These are phyloP conservation scores for Oxytropis ochrocephala DNA, from an alignment of 306 rosid genomes.

Conservation along the genomic window DNA sequence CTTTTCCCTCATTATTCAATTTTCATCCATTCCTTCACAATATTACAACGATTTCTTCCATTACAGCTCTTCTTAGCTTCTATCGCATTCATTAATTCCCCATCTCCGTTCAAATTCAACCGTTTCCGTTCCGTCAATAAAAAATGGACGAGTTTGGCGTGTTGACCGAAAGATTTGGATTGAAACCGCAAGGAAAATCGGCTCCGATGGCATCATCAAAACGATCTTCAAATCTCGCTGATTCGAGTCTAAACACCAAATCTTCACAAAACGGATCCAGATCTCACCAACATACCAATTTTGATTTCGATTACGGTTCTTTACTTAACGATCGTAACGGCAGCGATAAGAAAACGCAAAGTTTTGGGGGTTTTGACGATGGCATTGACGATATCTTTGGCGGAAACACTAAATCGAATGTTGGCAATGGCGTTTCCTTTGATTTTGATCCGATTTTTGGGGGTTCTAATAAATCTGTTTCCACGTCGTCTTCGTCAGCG, in stretches of 20 bases:
- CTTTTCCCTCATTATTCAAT: too few species aligned
- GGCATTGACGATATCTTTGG: conserved; percentile 45
- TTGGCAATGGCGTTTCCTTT: conserved; percentile 25
- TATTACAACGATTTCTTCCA: neutral
- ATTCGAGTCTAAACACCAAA: conserved; percentile 28
- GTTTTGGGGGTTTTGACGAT: conserved; percentile 31
- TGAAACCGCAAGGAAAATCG: conserved; percentile 81
- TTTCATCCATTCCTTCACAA: neutral
- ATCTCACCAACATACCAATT: conserved; percentile 29
- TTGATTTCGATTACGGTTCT: conserved; percentile 10
- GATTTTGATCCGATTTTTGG: conserved; percentile 52
- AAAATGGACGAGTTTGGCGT: conserved; percentile 90
- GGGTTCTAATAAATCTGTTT: conserved; percentile 36
- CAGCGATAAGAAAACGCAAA: conserved; percentile 16
- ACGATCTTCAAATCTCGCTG: conserved; percentile 20
- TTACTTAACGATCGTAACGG: neutral
- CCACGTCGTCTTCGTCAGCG: conserved; percentile 17
- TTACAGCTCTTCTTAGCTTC: conserved; percentile 10
- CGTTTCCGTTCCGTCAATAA: neutral
- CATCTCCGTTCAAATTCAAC: neutral
- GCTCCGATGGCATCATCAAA: conserved; percentile 85
- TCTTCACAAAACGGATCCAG: conserved; percentile 36
- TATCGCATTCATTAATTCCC: neutral
- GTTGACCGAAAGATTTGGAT: conserved; percentile 64
- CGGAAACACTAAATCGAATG: conserved; percentile 19